Evolutionary conservation across 176 grass and related monocot species (phyloP), one percentile per base, ranked within the genome.

Genomic region (Ananas comosus): DNA sequence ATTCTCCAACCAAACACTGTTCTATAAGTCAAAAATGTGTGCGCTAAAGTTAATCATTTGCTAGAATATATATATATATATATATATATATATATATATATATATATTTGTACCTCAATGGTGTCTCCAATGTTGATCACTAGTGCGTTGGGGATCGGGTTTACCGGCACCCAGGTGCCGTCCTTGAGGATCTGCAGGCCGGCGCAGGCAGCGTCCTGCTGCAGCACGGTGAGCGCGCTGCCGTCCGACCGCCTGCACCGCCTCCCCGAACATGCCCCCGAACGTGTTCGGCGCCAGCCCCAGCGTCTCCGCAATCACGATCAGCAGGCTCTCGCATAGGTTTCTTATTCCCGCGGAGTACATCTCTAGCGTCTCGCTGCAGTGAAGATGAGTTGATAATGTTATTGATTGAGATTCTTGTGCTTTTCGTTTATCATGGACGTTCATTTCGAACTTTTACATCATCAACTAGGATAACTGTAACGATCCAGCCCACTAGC

Each of bases 161-260:
- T 80, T 13, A 92, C 83, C 9, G 82, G 72, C 50, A 92, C 77
- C 89, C 89, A 92, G 0, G 72, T 70, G 71, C 68, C 76, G 68
- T 68, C 77, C 11, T 79, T 75, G 65, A 74, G 51, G 33, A 97
- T 88, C 79, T 97, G 93, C n/a, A 97, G 82, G 3, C 86, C 88
- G 0, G 69, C 86, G 27, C 70, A 76, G 4, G 63, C 11, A 19
- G 49, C 51, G 83, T 92, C 89, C 73, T 92, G 93, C 78, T 97
- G 93, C 27, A 97, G 89, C 54, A 92, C 84, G n/a, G 93, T 97
- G n/a, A 97, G 82, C 2, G 86, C 84, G 77, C 93, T 92, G 2
- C 93, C 89, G 49, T 92, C 93, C 1, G 89, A 90, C 84, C 1
- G 93, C 93, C 73, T 90, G 89, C 82, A 97, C 86, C 0, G 84